Conservation (phyloP, 805 yeast genomes). For the Metschnikowia arizonensis region DNA sequence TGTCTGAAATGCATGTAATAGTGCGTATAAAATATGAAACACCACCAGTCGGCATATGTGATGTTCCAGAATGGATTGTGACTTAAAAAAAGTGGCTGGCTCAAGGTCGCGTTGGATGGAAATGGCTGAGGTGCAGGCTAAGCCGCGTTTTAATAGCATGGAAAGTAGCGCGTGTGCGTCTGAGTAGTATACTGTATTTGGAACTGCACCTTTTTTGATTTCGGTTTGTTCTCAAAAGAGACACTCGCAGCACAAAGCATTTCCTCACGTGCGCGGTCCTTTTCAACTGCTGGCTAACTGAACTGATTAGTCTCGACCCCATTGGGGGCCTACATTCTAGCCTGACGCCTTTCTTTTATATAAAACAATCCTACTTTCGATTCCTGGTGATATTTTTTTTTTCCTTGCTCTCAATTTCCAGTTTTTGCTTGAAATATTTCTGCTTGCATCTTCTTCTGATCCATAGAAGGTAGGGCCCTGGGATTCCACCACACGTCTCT, state of each 20-base stretch:
- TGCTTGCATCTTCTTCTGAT: not conserved
- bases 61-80: conserved; percentile 3
- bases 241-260: conserved; percentile 2
- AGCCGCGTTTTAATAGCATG: conserved; percentile 2
- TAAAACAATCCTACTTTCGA: not conserved
- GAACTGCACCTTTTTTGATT: not conserved
- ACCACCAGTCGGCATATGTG: not conserved
- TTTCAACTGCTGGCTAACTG: conserved; percentile 3
- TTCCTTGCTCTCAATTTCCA: not conserved
- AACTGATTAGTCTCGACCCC: not conserved
- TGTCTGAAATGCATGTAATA: not conserved
- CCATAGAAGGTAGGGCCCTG: conserved; percentile 1
- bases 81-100: conserved; percentile 4
- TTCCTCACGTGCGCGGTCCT: conserved; percentile 1
- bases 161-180: not conserved
- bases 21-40: not conserved
- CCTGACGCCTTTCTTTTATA: not conserved
- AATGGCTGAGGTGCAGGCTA: conserved; percentile 2
- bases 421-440: not conserved
- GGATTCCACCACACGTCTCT: not conserved
- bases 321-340: not conserved
- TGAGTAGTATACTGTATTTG: not conserved
- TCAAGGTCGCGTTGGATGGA: not conserved
- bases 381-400: not conserved
- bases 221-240: conserved; percentile 2